Evolutionary conservation across 176 grass and related monocot genomes (phyloP), one percentile per base, ranked within the genome.

Genomic region (Cymbopogon citratus): DNA sequence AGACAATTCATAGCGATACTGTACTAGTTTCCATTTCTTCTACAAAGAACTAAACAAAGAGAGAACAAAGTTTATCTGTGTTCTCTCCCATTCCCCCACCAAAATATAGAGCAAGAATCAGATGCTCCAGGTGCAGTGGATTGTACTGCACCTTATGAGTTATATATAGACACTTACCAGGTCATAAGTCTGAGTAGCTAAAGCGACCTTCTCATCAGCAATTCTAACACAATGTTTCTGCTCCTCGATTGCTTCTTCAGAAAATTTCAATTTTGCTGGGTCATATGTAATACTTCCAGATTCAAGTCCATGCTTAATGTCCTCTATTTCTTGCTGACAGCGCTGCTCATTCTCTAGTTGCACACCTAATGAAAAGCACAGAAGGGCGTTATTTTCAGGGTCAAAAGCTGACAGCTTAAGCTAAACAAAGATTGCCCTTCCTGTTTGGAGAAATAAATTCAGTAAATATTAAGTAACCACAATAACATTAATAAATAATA

Each of bases 181-280:
- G 84, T 99, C 96, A 91, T 99, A 99, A 63, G 91, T 94, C 83
- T 93, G 96, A 81, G 89, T 87, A 35, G 93, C 96, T 74, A 99
- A 91, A 91, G 96, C 93, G 71, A 99, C 96, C 74, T 99, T 99
- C 87, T 99, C 96, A 75, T 99, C 96, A 85, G 93, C 96, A 90
- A 99, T 99, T 90, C 96, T 83, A 87, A 95, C 77, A 71, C 90
- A 91, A 76, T 99, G 96, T 75, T 89, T 99, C 80, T 91, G 93
- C 69, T 95, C 96, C 43, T 99, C 96, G 14, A 95, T 64, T 27
- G 93, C 91, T 38, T 93, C 93, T 83, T 99, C 96, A 72, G 96
- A 93, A 91, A 95, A 99, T 88, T 90, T 91, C n/a, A 91, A 70
- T 64, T 90, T 77, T 86, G 87, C 86, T 51, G 96, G 86, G 64